Conservation (phyloP, 108 stramenopile species). For the Ochromonas danica region DNA sequence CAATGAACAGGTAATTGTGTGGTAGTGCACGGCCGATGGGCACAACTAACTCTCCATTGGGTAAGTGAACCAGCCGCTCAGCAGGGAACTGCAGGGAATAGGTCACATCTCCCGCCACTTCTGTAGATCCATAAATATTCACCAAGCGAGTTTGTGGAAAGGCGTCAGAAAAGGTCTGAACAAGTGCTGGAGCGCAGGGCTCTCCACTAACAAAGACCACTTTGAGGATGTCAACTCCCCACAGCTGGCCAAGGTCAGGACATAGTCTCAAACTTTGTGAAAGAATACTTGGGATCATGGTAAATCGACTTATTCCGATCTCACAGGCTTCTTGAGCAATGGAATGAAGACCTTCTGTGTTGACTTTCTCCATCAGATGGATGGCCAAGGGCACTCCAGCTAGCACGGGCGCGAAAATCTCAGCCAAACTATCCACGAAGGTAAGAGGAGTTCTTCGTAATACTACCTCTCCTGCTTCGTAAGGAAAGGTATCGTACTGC, state of each 20-base stretch:
- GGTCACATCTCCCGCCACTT: conserved; percentile 28
- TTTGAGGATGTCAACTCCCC: not conserved
- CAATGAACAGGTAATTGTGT: conserved; percentile 22
- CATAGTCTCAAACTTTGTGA: not conserved
- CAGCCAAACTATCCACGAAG: conserved; percentile 25
- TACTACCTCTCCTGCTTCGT: not conserved
- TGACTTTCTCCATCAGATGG: not conserved
- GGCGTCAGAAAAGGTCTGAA: not conserved
- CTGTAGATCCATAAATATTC: conserved; percentile 29
- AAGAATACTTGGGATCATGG: conserved; percentile 1
- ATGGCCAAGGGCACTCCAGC: not conserved
- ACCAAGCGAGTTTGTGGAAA: not conserved
- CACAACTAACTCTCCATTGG: not conserved
- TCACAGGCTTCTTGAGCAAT: not conserved
- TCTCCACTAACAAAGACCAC: conserved; percentile 25
- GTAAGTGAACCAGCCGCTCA: too few relatives aligned
- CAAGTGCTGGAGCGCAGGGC: not conserved
- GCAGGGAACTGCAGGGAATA: not conserved
- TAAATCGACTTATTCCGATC: not conserved
- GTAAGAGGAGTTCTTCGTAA: conserved; percentile 5
- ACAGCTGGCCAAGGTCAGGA: not conserved
- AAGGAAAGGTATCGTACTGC: not conserved
- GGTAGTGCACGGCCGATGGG: not conserved
- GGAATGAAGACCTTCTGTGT: not conserved
- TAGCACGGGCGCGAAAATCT: conserved; percentile 18